Evolutionary conservation across 441 rosid genomes (phyloP), one percentile per base, ranked within the genome.

Genomic region (Populus trichocarpa): DNA sequence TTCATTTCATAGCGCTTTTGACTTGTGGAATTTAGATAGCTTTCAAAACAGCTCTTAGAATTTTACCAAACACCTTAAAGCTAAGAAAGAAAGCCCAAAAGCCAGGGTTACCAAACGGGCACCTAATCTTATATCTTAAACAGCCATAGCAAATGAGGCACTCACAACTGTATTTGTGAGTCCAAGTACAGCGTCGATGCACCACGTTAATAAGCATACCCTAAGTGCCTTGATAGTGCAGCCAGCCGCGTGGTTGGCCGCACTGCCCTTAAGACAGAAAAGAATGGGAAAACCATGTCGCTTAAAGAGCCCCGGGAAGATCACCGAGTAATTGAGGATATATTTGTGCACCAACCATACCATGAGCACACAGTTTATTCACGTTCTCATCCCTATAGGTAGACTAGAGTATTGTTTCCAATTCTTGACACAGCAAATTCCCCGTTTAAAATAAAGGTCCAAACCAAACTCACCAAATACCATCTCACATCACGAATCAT

Each of bases 241-340:
- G 36, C 33, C 33, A 32, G 6, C 8, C 36, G 36, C 1, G 8
- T 33, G 36, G 36, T 33, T 33, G 36, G 36, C 36, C 36, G 1
- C 8, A 0, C 36, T 33, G 5, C 8, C 36, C 8, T 33, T 25
- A 22, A 22, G 69, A 69, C 20, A 32, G 33, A 35, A 16, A 33
- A 33, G 33, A 75, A 75, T 46, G 46, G 13, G 33, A 18, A 76
- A 25, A 14, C 18, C 79, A 32, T 69, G 32, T 61, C 70, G n/a
- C 67, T 0, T 4, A n/a, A 23, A 46, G 10, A 28, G 66, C n/a
- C 72, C 65, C 32, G 2, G n/a, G 66, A 2, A 66, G 26, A 18
- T 20, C 5, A 75, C 6, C 3, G n/a, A 25, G 63, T 18, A 57
- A 38, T 20, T 57, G 14, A 30, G 38, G 50, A 13, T 12, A 40